phyloP scores from a whole-genome alignment of 2,329 filamentous ascomycete genomes.

The Diaporthe australafricana region DNA sequence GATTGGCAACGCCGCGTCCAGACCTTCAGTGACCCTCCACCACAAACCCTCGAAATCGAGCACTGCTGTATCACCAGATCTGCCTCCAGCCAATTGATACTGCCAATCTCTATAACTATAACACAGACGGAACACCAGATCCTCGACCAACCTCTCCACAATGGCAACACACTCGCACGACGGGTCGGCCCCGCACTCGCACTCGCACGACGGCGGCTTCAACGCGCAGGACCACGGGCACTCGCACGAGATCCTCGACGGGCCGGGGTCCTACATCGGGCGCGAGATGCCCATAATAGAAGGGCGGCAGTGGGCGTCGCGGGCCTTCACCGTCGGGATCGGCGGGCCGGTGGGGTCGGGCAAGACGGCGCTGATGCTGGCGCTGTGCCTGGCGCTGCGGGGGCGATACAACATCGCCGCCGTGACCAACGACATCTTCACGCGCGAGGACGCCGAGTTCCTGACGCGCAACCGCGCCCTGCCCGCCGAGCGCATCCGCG shows the following conservation, averaged over 20 bases:
- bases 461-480: conserved; percentile 88
- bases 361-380: conserved; percentile 97
- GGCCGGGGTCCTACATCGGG: conserved; percentile 88
- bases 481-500: conserved; percentile 84
- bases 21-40: not conserved
- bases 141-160: not conserved
- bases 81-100: not conserved
- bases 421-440: conserved; percentile 99
- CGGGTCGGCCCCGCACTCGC: conserved; percentile 57
- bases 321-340: conserved; percentile 97
- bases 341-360: conserved; percentile 98
- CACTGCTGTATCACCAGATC: not conserved
- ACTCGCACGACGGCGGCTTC: conserved; percentile 60
- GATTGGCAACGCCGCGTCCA: not conserved
- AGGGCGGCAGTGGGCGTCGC: conserved; percentile 86
- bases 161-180: conserved; percentile 66
- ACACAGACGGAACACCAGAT: not conserved
- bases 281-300: conserved; percentile 95
- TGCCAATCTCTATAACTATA: not conserved
- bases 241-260: conserved; percentile 93
- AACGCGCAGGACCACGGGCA: conserved; percentile 85
- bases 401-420: conserved; percentile 87
- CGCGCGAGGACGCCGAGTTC: conserved; percentile 97
- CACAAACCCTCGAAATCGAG: not conserved
- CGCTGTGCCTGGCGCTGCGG: conserved; percentile 87